These are phyloP conservation scores for Phlyctochytrium arcticum DNA, from an alignment of 192 early-diverging fungal species.

Conservation along the genomic window DNA sequence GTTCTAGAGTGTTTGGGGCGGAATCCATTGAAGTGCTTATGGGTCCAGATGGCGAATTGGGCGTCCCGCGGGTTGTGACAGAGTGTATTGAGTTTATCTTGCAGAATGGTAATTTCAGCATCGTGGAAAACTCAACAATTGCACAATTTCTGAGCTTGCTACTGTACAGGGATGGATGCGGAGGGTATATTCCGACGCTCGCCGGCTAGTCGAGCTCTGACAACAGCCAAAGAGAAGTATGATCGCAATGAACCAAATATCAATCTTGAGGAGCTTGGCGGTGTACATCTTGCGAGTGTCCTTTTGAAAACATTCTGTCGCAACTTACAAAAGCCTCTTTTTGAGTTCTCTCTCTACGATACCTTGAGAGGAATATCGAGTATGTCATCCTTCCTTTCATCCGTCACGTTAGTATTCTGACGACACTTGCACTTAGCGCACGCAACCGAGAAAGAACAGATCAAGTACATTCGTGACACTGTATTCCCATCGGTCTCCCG, in stretches of 20 bases:
- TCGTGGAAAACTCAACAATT: neutral
- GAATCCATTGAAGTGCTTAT: constrained; percentile 69
- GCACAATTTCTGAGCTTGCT: neutral
- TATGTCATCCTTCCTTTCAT: constrained; percentile 6
- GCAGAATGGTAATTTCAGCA: constrained; percentile 45
- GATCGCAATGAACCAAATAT: constrained; percentile 21
- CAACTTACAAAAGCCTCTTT: constrained; percentile 77
- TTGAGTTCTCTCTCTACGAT: constrained; percentile 55
- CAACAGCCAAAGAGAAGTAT: constrained; percentile 58
- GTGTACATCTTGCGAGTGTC: constrained; percentile 76
- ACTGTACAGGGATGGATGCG: constrained; percentile 58
- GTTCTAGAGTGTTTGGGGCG: constrained; percentile 67
- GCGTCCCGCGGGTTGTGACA: constrained; percentile 69
- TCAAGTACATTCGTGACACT: constrained; percentile 12
- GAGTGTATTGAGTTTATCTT: constrained; percentile 71
- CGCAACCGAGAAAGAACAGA: constrained; percentile 39
- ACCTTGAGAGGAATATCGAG: constrained; percentile 46
- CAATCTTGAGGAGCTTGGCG: constrained; percentile 33
- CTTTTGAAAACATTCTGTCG: constrained; percentile 80
- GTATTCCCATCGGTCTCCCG: constrained; percentile 35
- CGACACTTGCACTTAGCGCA: constrained; percentile 19
- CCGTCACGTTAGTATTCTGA: neutral
- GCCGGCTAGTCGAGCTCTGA: constrained; percentile 67
- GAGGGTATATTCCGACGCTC: constrained; percentile 85
- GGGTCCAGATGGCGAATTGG: constrained; percentile 68